Evolutionary conservation across 1,139 yeast genomes (phyloP).

Genomic region (Zhuliangozyma parablackwelliae): DNA sequence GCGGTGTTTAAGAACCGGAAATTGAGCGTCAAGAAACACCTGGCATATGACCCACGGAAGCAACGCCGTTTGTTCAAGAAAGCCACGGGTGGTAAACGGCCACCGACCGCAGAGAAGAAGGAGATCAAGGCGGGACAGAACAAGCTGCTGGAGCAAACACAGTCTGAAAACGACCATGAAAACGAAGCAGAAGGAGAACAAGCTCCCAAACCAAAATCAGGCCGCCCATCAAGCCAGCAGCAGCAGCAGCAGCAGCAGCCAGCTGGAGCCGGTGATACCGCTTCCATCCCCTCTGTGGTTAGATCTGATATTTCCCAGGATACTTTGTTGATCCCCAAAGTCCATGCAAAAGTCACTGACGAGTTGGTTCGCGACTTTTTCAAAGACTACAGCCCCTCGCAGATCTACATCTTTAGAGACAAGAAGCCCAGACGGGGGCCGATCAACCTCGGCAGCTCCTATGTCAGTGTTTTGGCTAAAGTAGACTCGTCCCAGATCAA

Average conservation of each 20-base stretch:
- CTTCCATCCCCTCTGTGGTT: not conserved
- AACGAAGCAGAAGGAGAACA: not conserved
- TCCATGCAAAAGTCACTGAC: conserved; percentile 38
- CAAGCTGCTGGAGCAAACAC: too few relatives aligned
- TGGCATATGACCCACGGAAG: conserved; percentile 32
- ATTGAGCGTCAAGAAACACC: conserved; percentile 33
- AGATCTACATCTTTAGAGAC: conserved; percentile 43
- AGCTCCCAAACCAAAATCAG: not conserved
- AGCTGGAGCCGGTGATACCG: too few relatives aligned
- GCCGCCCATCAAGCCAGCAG: not conserved
- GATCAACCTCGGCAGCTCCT: conserved; percentile 12
- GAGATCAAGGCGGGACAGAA: not conserved
- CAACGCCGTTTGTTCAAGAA: conserved; percentile 5
- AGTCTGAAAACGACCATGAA: too few relatives aligned
- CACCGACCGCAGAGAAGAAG: not conserved
- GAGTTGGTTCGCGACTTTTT: conserved; percentile 40
- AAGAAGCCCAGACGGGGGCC: conserved; percentile 10
- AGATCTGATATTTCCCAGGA: conserved; percentile 28
- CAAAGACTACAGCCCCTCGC: conserved; percentile 41
- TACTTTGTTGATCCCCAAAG: conserved; percentile 49
- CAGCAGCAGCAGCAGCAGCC: not conserved
- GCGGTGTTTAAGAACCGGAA: conserved; percentile 33
- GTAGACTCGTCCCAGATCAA: conserved; percentile 37
- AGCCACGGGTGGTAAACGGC: not conserved
- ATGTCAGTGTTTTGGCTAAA: conserved; percentile 52